Conservation (phyloP, 805 yeast species). For the Sungouiozyma ichnusensis region DNA sequence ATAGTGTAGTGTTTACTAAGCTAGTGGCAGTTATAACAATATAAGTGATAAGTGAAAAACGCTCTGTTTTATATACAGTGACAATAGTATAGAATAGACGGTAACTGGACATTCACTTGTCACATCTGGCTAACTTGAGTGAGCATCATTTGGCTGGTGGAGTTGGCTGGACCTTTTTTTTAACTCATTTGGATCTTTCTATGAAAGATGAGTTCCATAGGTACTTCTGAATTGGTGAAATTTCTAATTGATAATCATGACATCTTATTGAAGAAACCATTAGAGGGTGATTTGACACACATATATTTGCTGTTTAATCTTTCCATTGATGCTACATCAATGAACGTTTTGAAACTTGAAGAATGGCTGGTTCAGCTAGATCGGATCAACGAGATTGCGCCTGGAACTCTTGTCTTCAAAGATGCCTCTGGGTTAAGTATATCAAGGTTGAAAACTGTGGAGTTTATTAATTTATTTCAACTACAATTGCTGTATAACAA, state of each 20-base stretch:
- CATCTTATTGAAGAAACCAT: conserved; percentile 14
- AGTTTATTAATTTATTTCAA: conserved; percentile 14
- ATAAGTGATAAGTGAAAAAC: no score
- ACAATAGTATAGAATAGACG: no score
- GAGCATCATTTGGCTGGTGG: no score
- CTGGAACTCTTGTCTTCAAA: conserved; percentile 11
- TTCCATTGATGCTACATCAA: background rate
- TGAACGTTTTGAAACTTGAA: background rate
- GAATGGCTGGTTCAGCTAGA: background rate
- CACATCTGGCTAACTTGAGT: background rate
- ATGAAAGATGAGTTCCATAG: background rate
- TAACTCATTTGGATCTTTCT: no score
- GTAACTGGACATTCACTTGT: no score
- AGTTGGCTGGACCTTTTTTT: no score
- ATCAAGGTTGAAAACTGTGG: conserved; percentile 5
- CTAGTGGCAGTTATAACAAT: no score
- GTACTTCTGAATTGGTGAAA: background rate
- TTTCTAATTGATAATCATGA: conserved; percentile 19
- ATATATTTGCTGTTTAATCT: conserved; percentile 12
- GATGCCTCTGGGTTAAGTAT: conserved; percentile 1
- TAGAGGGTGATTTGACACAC: conserved; percentile 19
- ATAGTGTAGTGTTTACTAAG: no score
- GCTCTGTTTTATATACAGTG: no score
- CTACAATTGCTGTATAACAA: conserved; percentile 26
- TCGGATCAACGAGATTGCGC: conserved; percentile 11